Conservation (phyloP, 2,329 filamentous ascomycete genomes). For the Drechslerella coelobrocha region DNA sequence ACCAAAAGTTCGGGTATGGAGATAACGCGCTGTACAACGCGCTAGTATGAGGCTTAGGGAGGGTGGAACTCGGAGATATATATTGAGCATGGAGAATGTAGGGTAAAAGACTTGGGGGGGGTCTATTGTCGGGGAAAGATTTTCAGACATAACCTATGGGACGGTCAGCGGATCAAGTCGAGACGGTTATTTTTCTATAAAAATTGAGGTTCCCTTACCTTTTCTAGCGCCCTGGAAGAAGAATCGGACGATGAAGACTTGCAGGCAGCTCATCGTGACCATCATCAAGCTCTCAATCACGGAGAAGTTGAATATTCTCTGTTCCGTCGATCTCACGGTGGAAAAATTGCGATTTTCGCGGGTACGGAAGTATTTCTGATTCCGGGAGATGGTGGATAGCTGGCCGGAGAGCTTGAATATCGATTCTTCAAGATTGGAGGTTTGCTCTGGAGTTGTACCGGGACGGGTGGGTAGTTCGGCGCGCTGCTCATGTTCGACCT, state of each 20-base stretch:
- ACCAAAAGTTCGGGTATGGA: neutral
- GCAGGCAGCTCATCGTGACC: conserved; percentile 90
- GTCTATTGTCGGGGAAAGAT: neutral
- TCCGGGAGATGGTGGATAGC: conserved; percentile 90
- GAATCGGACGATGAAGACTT: conserved; percentile 97
- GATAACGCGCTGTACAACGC: neutral
- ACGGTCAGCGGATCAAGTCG: neutral
- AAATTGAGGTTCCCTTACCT: too few species aligned
- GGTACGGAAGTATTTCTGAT: conserved; percentile 99
- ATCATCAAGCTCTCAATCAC: conserved; percentile 91
- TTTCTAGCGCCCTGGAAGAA: conserved; percentile 79
- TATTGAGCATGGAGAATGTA: neutral
- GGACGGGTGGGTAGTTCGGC: conserved; percentile 85
- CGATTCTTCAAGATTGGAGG: conserved; percentile 85
- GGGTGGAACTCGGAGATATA: neutral
- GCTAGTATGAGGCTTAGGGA: neutral
- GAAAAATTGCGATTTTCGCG: conserved; percentile 99
- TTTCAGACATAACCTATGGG: conserved; percentile 42
- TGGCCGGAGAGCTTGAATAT: conserved; percentile 94
- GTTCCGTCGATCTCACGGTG: conserved; percentile 94
- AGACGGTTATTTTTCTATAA: too few species aligned
- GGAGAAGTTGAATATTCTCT: conserved; percentile 95
- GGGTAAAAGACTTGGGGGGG: too few species aligned
- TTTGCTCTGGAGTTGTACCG: conserved; percentile 87
- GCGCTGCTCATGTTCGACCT: conserved; percentile 90